Evolutionary conservation across 805 yeast species (phyloP).

Genomic region (Nakazawaea laoshanensis): DNA sequence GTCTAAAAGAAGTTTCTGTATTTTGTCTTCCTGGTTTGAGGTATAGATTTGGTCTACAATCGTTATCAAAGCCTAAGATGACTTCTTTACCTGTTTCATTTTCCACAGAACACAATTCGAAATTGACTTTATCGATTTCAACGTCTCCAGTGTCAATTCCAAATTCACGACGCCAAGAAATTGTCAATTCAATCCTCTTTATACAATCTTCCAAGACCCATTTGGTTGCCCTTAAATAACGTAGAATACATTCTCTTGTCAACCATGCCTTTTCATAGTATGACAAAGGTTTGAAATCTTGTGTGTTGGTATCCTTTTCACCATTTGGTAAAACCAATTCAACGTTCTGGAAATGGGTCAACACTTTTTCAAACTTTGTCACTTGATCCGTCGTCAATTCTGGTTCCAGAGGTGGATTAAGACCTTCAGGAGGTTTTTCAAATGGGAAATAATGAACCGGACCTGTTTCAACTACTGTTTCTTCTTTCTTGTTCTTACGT

Average conservation of each 20-base stretch:
- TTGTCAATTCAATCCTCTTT: constrained; percentile 63
- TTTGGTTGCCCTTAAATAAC: constrained; percentile 90
- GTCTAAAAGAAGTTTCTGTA: constrained; percentile 82
- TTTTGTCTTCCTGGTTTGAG: constrained; percentile 94
- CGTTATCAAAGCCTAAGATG: constrained; percentile 84
- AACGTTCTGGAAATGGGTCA: constrained; percentile 50
- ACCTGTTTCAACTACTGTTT: too few relatives aligned
- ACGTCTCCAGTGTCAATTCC: constrained; percentile 53
- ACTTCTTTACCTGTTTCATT: constrained; percentile 91
- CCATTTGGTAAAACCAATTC: constrained; percentile 40
- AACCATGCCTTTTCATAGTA: constrained; percentile 81
- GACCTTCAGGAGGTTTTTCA: constrained; percentile 2
- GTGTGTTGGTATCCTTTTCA: constrained; percentile 28
- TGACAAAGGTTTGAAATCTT: constrained; percentile 23
- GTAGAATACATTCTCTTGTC: constrained; percentile 80
- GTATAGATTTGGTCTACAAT: constrained; percentile 85
- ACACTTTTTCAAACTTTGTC: constrained; percentile 50
- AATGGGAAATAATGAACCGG: constrained; percentile 9
- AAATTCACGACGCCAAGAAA: constrained; percentile 92
- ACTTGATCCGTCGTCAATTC: constrained; percentile 46
- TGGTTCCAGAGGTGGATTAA: constrained; percentile 7
- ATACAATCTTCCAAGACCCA: constrained; percentile 73
- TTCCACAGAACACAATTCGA: constrained; percentile 52
- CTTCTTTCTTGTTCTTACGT: too few relatives aligned
- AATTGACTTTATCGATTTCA: constrained; percentile 27